Conservation (phyloP, 108 stramenopile species). For the Skeletonema grethae region DNA sequence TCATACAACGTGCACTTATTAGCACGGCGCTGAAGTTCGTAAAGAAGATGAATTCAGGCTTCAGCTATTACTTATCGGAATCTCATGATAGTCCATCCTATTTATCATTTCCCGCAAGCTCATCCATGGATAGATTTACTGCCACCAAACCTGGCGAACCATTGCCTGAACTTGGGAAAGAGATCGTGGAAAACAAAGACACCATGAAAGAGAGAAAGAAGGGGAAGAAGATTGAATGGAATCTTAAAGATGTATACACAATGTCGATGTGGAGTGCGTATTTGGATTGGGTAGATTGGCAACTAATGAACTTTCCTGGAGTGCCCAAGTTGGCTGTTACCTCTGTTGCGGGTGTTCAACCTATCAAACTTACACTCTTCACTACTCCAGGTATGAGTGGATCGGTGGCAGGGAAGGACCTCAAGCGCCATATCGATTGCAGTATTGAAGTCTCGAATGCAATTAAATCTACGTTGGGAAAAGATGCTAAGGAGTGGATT, state of each 20-base stretch:
- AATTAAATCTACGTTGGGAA: conserved; percentile 2
- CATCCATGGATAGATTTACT: conserved; percentile 84
- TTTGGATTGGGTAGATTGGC: conserved; percentile 82
- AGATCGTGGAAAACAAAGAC: conserved; percentile 74
- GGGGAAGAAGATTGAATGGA: conserved; percentile 66
- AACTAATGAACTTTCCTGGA: conserved; percentile 79
- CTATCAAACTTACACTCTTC: conserved; percentile 69
- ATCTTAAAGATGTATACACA: conserved; percentile 82
- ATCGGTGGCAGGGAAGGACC: conserved; percentile 37
- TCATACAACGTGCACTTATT: conserved; percentile 86
- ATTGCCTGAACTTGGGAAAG: conserved; percentile 75
- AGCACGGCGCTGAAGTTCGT: conserved; percentile 87
- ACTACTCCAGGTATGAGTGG: conserved; percentile 49
- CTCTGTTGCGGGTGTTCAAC: conserved; percentile 58
- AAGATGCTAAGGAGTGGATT: not conserved
- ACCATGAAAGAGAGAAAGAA: conserved; percentile 66
- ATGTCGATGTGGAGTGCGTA: conserved; percentile 85
- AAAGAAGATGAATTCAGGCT: conserved; percentile 72
- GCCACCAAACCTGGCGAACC: conserved; percentile 75
- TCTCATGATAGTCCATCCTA: conserved; percentile 59
- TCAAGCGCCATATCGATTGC: conserved; percentile 37
- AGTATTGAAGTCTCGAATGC: conserved; percentile 51
- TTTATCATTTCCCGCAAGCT: conserved; percentile 84
- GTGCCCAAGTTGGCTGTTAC: conserved; percentile 74
- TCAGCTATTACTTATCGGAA: conserved; percentile 36